Conservation (phyloP, 352 stramenopile species). For the Pythium brassicae region DNA sequence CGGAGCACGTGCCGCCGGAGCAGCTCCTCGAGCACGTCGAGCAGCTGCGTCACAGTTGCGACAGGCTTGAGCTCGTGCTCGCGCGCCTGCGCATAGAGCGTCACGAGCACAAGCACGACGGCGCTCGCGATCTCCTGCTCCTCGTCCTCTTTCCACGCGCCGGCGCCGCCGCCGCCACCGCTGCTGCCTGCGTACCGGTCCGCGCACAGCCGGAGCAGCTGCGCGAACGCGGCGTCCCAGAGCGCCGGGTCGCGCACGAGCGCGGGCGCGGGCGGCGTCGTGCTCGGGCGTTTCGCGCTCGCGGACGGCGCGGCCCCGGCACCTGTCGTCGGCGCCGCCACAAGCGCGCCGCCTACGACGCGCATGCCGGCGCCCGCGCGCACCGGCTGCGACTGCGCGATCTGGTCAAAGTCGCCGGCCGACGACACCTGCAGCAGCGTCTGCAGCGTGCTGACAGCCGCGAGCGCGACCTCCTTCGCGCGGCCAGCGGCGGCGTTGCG, state of each 20-base stretch:
- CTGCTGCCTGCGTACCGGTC: slow-evolving; percentile 24
- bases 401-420: slow-evolving; percentile 62
- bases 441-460: slow-evolving; percentile 68
- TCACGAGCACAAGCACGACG: slow-evolving; percentile 69
- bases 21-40: slow-evolving; percentile 59
- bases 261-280: slow-evolving; percentile 14
- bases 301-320: background rate
- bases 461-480: slow-evolving; percentile 78
- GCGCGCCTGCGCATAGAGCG: slow-evolving; percentile 71
- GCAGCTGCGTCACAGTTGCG: slow-evolving; percentile 51
- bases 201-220: slow-evolving; percentile 55
- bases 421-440: slow-evolving; percentile 83
- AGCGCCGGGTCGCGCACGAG: slow-evolving; percentile 42
- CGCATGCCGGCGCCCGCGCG: slow-evolving; percentile 87
- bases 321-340: slow-evolving; percentile 25
- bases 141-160: slow-evolving; percentile 58
- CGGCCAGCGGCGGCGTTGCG: slow-evolving; percentile 42
- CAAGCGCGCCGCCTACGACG: slow-evolving; percentile 82
- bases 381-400: slow-evolving; percentile 65
- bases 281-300: slow-evolving; percentile 14
- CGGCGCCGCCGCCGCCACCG: background rate
- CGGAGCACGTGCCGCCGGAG: slow-evolving; percentile 67
- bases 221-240: slow-evolving; percentile 65
- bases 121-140: slow-evolving; percentile 78
- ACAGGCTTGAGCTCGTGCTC: slow-evolving; percentile 71